Conservation (phyloP, 1,284 basidiomycete genomes). For the Ganoderma lingzhi region DNA sequence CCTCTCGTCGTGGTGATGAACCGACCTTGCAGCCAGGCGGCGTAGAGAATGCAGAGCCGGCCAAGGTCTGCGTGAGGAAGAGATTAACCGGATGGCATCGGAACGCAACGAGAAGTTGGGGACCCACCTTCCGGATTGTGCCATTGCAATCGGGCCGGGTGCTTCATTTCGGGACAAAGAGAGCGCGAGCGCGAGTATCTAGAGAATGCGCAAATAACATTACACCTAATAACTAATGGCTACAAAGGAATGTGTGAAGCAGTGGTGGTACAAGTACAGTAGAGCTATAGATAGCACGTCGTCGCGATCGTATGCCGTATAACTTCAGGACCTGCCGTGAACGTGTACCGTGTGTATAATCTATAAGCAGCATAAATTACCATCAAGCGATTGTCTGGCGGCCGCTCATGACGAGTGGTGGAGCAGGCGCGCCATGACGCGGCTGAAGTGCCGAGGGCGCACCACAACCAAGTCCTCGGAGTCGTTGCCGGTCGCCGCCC, state of each 20-base stretch:
- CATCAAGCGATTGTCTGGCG: background rate
- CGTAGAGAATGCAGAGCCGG: background rate
- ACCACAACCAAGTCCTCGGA: slow-evolving; percentile 17
- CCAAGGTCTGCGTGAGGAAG: background rate
- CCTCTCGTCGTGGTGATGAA: background rate
- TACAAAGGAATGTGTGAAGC: slow-evolving; percentile 9
- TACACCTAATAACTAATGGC: slow-evolving; percentile 5
- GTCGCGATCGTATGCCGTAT: background rate
- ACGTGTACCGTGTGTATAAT: slow-evolving; percentile 7
- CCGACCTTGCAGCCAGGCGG: background rate
- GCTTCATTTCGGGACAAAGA: background rate
- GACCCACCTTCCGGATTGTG: background rate
- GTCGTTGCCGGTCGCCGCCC: slow-evolving; percentile 15
- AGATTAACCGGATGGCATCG: background rate
- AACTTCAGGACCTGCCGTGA: slow-evolving; percentile 9
- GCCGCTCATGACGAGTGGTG: slow-evolving; percentile 15
- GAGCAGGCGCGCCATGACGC: slow-evolving; percentile 33
- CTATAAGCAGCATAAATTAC: slow-evolving; percentile 4
- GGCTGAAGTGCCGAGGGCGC: slow-evolving; percentile 35
- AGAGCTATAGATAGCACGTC: slow-evolving; percentile 5
- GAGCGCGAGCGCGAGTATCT: too few species aligned
- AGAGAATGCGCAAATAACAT: background rate
- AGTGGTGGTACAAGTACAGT: slow-evolving; percentile 1
- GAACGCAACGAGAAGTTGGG: background rate
- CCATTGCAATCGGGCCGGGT: background rate